Percentiles rank a stretch among this genome's conserved stretches.
These are phyloP conservation scores for Plasmodium berghei DNA, from an alignment of 169 alveolate genomes.

Conservation along the genomic window DNA sequence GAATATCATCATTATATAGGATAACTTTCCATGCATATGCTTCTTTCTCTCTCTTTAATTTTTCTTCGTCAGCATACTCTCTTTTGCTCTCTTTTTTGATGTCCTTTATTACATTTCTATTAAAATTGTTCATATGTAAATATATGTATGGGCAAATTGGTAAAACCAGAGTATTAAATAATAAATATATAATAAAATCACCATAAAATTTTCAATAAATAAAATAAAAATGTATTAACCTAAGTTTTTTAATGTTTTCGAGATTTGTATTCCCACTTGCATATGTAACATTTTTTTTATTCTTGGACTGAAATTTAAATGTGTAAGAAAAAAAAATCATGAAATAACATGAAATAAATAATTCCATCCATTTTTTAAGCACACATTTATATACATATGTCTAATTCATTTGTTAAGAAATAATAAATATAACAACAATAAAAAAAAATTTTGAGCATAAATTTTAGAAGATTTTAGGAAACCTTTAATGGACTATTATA, in stretches of 20 bases:
- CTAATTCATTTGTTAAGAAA: too few species aligned
- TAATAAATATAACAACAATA: too few species aligned
- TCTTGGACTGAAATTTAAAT: slow-evolving; percentile 27
- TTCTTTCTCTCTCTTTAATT: slow-evolving; percentile 80
- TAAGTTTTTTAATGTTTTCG: slow-evolving; percentile 61
- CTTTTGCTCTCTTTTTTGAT: slow-evolving; percentile 63
- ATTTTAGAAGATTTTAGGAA: not conserved
- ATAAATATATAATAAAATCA: too few species aligned
- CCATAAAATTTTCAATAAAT: not conserved
- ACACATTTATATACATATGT: too few species aligned
- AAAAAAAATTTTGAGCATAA: too few species aligned
- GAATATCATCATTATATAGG: slow-evolving; percentile 89
- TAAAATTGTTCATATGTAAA: not conserved
- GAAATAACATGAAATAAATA: too few species aligned
- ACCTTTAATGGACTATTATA: slow-evolving; percentile 24
- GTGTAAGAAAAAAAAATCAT: slow-evolving; percentile 1
- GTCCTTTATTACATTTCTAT: slow-evolving; percentile 59
- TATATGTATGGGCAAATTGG: too few species aligned
- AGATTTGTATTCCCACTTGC: slow-evolving; percentile 28
- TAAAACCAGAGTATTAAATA: too few species aligned
- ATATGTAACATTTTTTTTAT: slow-evolving; percentile 14
- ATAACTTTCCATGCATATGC: slow-evolving; percentile 88
- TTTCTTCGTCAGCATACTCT: slow-evolving; percentile 67
- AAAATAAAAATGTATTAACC: slow-evolving; percentile 18
- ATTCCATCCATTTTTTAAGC: too few species aligned